Base-by-base conservation (phyloP, 768 basidiomycete genomes). In the Royoungia palumana region DNA sequence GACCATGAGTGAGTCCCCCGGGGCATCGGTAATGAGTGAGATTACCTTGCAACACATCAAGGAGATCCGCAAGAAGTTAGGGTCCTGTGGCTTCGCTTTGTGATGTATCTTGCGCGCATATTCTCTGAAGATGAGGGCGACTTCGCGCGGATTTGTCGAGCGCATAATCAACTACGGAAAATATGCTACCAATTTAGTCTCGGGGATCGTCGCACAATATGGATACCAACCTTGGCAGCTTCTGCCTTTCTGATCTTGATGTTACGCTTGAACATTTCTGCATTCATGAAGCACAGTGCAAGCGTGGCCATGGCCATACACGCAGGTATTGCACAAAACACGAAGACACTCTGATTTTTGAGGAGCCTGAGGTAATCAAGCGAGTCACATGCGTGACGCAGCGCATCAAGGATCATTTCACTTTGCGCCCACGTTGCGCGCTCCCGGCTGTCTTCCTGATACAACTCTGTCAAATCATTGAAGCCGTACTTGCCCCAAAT, bases 291-390 rank as follows among this genome's bases (percentile, higher is more conserved):
- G 67, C 93, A 95, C 39, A 90, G 68, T 42, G 85, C 81, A 19
- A 99, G 77, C 8, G 95, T 98, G 10, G 95, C 94, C 55, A 99
- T 86, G 0, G 95, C 94, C 94, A 98, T 97, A 12, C 85, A 79
- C 16, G 85, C 89, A 6, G 95, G 95, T 50, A 98, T 89, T 0
- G 95, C 92, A 57, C 90, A 93, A 70, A 98, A 97, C 64, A 89
- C 89, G 77, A 98, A 98, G 17, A 96, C 84, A 48, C 78, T 87
- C 71, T 97, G 94, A 70, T 89, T 94, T 67, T 81, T 86, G 61
- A 97, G 73, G 38, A 96, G 68, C 35, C 80, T 75, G 55, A 98
- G 78, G 67, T 97, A 98, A 65, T 98, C 95, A 62, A 99, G 72
- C 16, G 89, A 76, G 63, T 95, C 93, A 27, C 80, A 79, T 6